Conservation (phyloP, 2,329 filamentous ascomycete genomes). For the Leptographium radiaticola region DNA sequence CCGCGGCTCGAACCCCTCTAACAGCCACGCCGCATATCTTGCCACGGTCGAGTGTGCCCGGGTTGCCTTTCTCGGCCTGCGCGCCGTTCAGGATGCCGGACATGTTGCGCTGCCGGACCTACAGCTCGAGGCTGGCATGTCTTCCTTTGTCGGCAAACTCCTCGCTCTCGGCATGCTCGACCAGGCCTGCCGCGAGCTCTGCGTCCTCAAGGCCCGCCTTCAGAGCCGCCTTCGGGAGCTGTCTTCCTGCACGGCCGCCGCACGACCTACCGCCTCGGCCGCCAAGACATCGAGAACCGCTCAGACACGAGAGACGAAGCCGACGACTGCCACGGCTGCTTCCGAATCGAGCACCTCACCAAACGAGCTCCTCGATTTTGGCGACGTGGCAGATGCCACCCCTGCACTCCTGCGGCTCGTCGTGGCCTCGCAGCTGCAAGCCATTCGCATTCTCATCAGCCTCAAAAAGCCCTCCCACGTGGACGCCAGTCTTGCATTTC, state of each 20-base stretch:
- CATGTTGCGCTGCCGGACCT: constrained; percentile 44
- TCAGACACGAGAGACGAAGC: constrained; percentile 15
- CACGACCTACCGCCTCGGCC: background rate
- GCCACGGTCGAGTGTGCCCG: constrained; percentile 57
- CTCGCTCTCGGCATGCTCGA: constrained; percentile 51
- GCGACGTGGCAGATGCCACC: constrained; percentile 23
- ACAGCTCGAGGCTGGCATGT: constrained; percentile 62
- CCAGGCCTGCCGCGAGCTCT: constrained; percentile 56
- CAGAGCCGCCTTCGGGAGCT: background rate
- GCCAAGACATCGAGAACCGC: constrained; percentile 10
- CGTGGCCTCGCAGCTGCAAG: constrained; percentile 51
- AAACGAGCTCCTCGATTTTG: constrained; percentile 50
- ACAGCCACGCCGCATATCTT: constrained; percentile 25
- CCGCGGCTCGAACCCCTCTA: constrained; percentile 16
- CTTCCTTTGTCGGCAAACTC: constrained; percentile 54
- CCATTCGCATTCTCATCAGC: constrained; percentile 48
- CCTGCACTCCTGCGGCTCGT: constrained; percentile 37
- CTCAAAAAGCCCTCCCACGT: constrained; percentile 46
- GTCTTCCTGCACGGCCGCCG: background rate
- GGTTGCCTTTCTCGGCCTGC: constrained; percentile 51
- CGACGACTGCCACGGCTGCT: constrained; percentile 23
- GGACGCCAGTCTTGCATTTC: constrained; percentile 41
- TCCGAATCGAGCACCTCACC: background rate
- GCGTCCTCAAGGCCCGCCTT: constrained; percentile 50
- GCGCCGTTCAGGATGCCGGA: constrained; percentile 40